These are phyloP conservation scores for Thozetella sp. DNA, from an alignment of 495 filamentous ascomycete species.

Conservation along the genomic window DNA sequence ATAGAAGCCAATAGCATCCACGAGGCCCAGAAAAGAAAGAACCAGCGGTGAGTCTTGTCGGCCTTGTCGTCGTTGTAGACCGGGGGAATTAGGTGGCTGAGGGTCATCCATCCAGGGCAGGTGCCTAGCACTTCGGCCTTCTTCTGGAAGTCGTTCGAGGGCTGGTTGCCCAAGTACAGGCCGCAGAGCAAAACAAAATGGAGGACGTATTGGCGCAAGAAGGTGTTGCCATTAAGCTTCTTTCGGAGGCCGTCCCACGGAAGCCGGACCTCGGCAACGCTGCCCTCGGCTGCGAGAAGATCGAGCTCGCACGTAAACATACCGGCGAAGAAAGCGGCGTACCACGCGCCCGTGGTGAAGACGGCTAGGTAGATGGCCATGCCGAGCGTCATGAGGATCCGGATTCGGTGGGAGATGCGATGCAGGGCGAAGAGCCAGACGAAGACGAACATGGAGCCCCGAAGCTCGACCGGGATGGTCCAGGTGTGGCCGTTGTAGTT, in stretches of 20 bases:
- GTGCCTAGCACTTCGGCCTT: not conserved
- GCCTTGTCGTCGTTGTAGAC: not conserved
- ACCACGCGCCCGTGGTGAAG: not conserved
- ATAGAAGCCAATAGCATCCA: constrained; percentile 2
- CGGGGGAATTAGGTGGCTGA: not conserved
- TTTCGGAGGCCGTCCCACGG: not conserved
- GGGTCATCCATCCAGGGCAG: not conserved
- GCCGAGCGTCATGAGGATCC: constrained; percentile 1
- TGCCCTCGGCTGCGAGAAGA: constrained; percentile 4
- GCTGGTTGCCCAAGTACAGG: not conserved
- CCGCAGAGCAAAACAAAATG: not conserved
- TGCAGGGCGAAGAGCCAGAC: constrained; percentile 36
- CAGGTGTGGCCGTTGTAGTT: constrained; percentile 7
- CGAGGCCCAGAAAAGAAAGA: constrained; percentile 1
- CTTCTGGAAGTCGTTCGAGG: not conserved
- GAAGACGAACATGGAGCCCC: constrained; percentile 26
- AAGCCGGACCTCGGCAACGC: not conserved
- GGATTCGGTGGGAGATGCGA: not conserved
- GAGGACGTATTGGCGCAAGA: not conserved
- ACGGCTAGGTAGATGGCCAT: constrained; percentile 3
- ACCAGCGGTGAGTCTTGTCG: not conserved
- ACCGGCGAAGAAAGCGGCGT: constrained; percentile 6
- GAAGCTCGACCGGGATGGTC: constrained; percentile 7
- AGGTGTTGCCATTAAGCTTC: not conserved
- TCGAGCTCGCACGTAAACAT: constrained; percentile 2